Conservation (phyloP, 78 protist genomes). For the Protostelium mycophagum region DNA sequence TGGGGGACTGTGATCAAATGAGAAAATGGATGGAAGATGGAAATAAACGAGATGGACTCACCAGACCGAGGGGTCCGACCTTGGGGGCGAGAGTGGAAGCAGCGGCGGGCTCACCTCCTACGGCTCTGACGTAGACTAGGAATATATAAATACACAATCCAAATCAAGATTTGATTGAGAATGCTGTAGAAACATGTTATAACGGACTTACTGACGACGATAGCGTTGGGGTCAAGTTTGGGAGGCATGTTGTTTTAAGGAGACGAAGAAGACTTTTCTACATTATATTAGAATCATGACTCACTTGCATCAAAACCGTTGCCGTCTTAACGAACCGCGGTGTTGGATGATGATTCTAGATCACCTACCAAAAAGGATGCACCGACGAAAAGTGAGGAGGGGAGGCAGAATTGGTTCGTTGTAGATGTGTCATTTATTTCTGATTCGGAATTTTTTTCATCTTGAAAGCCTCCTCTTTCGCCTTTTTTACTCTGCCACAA, state of each 20-base stretch:
- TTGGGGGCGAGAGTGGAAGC: slow-evolving; percentile 96
- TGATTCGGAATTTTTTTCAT: no score
- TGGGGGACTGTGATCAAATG: slow-evolving; percentile 72
- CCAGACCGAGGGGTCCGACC: slow-evolving; percentile 98
- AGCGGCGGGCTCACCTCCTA: slow-evolving; percentile 95
- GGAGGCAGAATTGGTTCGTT: no score
- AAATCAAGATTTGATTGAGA: no score
- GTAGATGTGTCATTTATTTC: no score
- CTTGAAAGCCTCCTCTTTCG: no score
- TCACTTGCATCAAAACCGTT: no score
- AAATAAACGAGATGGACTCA: slow-evolving; percentile 25
- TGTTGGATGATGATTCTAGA: not conserved
- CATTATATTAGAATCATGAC: not conserved
- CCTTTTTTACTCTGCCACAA: no score
- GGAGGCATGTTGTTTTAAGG: slow-evolving; percentile 2
- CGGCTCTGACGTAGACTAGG: slow-evolving; percentile 86
- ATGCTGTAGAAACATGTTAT: not conserved
- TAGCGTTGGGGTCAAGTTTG: not conserved
- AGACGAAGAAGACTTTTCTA: not conserved
- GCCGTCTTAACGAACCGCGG: not conserved
- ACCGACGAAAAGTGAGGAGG: slow-evolving; percentile 1
- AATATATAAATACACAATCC: not conserved
- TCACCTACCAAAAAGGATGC: not conserved
- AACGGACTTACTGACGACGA: not conserved
- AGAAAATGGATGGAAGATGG: slow-evolving; percentile 5